These are phyloP conservation scores for Fraxinus dipetala DNA, from an alignment of 305 asterid species.

Conservation along the genomic window DNA sequence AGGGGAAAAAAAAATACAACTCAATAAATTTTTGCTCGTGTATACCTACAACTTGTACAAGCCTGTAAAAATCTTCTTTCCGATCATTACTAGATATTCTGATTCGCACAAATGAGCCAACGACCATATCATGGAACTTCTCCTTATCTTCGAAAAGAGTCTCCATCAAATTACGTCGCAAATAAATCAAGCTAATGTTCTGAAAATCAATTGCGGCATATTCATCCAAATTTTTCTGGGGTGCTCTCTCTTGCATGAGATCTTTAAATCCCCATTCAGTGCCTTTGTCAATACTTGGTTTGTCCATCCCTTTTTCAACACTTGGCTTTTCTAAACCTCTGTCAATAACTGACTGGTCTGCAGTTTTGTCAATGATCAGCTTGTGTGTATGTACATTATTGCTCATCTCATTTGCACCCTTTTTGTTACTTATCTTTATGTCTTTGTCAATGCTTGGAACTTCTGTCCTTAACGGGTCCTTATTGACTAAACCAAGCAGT, in stretches of 20 bases:
- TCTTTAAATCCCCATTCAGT: slow-evolving; percentile 47
- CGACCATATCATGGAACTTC: slow-evolving; percentile 58
- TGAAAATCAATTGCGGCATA: slow-evolving; percentile 86
- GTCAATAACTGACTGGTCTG: slow-evolving; percentile 1
- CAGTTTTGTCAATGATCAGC: slow-evolving; percentile 4
- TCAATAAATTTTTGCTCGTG: slow-evolving; percentile 15
- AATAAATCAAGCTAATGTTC: slow-evolving; percentile 76
- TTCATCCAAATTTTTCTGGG: slow-evolving; percentile 55
- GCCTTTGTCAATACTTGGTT: slow-evolving; percentile 24
- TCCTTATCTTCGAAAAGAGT: slow-evolving; percentile 57
- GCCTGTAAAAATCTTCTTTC: slow-evolving; percentile 80
- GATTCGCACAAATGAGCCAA: slow-evolving; percentile 83
- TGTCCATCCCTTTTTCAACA: slow-evolving; percentile 22
- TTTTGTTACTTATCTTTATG: slow-evolving; percentile 13
- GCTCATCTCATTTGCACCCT: slow-evolving; percentile 14
- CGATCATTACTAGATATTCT: slow-evolving; percentile 65
- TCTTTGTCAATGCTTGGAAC: slow-evolving; percentile 25
- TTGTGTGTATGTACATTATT: slow-evolving; percentile 13
- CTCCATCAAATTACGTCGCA: slow-evolving; percentile 77
- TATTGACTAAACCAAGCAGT: slow-evolving; percentile 28
- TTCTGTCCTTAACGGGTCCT: slow-evolving; percentile 31
- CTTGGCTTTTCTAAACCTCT: not conserved
- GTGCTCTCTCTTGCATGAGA: slow-evolving; percentile 48
- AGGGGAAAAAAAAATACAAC: slow-evolving; percentile 12
- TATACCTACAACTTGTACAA: slow-evolving; percentile 95